These are phyloP conservation scores for Pseudotsuga menziesii DNA, from an alignment of 75 land plant species.

Conservation along the genomic window DNA sequence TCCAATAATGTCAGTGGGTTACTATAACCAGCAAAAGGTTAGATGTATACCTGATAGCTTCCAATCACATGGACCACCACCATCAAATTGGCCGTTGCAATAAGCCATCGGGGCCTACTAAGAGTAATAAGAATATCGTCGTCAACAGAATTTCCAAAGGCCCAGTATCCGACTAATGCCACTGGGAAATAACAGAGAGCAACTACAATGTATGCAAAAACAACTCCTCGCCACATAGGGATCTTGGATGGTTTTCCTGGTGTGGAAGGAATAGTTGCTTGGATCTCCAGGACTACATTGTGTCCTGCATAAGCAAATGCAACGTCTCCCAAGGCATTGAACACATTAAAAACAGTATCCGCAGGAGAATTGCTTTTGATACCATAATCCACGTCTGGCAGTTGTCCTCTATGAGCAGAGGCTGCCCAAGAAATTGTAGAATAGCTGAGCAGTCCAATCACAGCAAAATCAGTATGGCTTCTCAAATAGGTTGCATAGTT, in stretches of 20 bases:
- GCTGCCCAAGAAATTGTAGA: constrained; percentile 60
- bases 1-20: not conserved
- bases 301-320: constrained; percentile 76
- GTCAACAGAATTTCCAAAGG: constrained; percentile 40
- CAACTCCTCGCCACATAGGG: constrained; percentile 64
- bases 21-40: not conserved
- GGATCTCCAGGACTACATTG: constrained; percentile 67
- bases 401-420: constrained; percentile 23
- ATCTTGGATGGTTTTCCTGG: constrained; percentile 57
- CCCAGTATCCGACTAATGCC: constrained; percentile 61
- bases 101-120: constrained; percentile 45
- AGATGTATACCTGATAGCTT: constrained; percentile 48
- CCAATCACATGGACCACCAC: constrained; percentile 68
- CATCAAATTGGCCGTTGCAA: constrained; percentile 54
- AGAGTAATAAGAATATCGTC: constrained; percentile 40
- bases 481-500: constrained; percentile 4
- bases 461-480: constrained; percentile 55
- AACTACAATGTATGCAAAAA: constrained; percentile 54
- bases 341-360: constrained; percentile 28
- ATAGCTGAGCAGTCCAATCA: constrained; percentile 62
- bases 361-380: constrained; percentile 5
- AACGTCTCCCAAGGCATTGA: constrained; percentile 51
- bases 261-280: constrained; percentile 63
- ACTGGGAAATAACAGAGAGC: constrained; percentile 68
- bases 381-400: constrained; percentile 15